phyloP scores from a whole-genome alignment of 179 eudicot genomes.

The Beta corolliflora region DNA sequence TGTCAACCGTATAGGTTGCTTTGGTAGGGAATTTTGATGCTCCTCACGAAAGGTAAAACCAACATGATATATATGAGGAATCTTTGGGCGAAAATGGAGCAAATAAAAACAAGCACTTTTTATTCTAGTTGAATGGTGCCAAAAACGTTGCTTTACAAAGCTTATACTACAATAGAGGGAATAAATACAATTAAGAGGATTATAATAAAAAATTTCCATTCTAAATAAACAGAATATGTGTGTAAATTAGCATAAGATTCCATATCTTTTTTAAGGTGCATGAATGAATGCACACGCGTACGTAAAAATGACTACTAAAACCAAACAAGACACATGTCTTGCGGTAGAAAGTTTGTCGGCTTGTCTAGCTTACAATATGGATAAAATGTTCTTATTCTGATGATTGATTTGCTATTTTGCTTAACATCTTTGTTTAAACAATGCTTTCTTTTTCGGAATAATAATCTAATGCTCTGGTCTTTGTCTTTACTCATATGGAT shows the following conservation, averaged over 20 bases:
- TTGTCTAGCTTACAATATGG: constrained; percentile 24
- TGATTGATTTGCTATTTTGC: neutral
- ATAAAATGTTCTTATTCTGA: constrained; percentile 9
- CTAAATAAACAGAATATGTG: neutral
- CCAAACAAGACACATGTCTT: constrained; percentile 29
- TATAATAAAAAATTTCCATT: too few relatives aligned
- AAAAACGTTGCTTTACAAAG: constrained; percentile 14
- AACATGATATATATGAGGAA: neutral
- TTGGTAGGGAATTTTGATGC: neutral
- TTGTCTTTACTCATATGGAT: neutral
- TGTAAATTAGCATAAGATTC: constrained; percentile 27
- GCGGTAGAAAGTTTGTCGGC: constrained; percentile 25
- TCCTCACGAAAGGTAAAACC: neutral
- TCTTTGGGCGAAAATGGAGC: neutral
- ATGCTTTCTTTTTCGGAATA: neutral
- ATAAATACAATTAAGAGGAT: neutral
- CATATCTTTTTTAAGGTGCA: neutral
- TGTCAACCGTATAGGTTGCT: constrained; percentile 3
- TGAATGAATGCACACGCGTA: constrained; percentile 24
- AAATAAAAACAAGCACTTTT: neutral
- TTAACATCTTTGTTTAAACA: neutral
- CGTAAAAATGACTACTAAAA: constrained; percentile 17
- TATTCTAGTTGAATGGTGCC: constrained; percentile 5
- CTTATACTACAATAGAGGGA: neutral
- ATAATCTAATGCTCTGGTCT: neutral